These are phyloP conservation scores for Amanita pallidorosea DNA, from an alignment of 768 basidiomycete species.

Conservation along the genomic window DNA sequence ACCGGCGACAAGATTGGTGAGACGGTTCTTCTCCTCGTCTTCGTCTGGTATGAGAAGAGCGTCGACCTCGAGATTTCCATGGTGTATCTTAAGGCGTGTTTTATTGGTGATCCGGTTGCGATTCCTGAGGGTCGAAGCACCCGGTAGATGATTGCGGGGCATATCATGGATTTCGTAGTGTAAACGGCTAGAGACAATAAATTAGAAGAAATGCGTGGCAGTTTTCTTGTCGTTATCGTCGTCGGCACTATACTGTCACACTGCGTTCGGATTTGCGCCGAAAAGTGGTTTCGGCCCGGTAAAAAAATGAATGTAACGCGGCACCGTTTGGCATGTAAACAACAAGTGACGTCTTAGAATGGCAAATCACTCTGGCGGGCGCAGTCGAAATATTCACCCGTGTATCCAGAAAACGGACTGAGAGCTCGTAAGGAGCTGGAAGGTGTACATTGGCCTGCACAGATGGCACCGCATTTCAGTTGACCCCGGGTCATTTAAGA, in stretches of 20 bases:
- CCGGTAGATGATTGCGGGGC: slow-evolving; percentile 74
- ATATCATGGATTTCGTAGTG: slow-evolving; percentile 62
- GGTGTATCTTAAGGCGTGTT: slow-evolving; percentile 76
- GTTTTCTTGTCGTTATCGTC: slow-evolving; percentile 37
- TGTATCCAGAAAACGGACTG: background rate
- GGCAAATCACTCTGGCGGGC: slow-evolving; percentile 1
- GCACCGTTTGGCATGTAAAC: slow-evolving; percentile 28
- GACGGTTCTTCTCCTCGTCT: slow-evolving; percentile 73
- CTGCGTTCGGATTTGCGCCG: slow-evolving; percentile 54
- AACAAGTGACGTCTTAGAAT: slow-evolving; percentile 14
- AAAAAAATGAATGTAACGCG: slow-evolving; percentile 25
- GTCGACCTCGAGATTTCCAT: slow-evolving; percentile 75
- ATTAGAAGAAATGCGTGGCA: slow-evolving; percentile 14
- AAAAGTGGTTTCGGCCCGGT: slow-evolving; percentile 51
- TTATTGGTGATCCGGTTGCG: slow-evolving; percentile 91
- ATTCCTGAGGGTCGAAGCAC: slow-evolving; percentile 71
- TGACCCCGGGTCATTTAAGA: slow-evolving; percentile 2
- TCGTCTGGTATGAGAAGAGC: slow-evolving; percentile 76
- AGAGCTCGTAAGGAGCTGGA: background rate
- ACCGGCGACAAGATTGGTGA: slow-evolving; percentile 68
- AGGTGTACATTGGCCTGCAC: background rate
- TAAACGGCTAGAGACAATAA: slow-evolving; percentile 24
- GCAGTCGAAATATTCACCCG: slow-evolving; percentile 4
- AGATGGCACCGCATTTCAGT: background rate
- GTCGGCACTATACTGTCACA: slow-evolving; percentile 37